Evolutionary conservation across 2,329 filamentous ascomycete genomes (phyloP), one percentile per base, ranked within the genome.

Genomic region (Fusarium devonianum): DNA sequence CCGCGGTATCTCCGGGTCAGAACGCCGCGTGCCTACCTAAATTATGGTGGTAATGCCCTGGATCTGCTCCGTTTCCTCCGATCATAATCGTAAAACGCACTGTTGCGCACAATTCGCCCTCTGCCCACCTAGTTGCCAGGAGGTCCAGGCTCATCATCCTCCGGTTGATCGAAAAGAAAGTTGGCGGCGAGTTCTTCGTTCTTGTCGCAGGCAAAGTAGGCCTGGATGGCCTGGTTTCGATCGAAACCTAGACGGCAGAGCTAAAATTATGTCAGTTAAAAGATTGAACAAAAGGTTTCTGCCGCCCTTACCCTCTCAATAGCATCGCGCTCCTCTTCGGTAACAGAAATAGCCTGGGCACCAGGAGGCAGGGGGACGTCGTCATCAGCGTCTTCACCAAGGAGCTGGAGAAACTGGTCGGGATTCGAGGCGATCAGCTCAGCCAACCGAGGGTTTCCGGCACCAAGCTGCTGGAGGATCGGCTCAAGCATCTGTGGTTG

Each of bases 201-300:
- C 83, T 97, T 99, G 75, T 99, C 94, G 73, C 94, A 99, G 23
- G 94, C 94, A 71, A 99, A 99, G 77, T 97, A 99, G 18, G 94
- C 94, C 76, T 99, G 93, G 62, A 97, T 96, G 40, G 94, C 94
- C 64, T 92, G 85, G 64, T 97, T 92, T 52, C 92, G 87, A 65
- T 93, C 86, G 71, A 99, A 99, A 25, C 94, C 94, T 33, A 99
- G 86, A 58, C 89, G 88, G 76, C 91, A 96, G 68, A 99, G 80
- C 90, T 96, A 58, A 10, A 29, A 48, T 30, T 30, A 29, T 39
- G 49, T 54, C n/a, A 32, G 45, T 26, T 33, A 37, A 17, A 5
- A 7, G 13, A n/a, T 84, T 10, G 21, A 21, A 18, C 7, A n/a
- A 26, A 26, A n/a, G 11, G 11, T n/a, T 35, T 35, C 6, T 23